Conservation (phyloP, 352 stramenopile species). For the Thalassiosira sp. region DNA sequence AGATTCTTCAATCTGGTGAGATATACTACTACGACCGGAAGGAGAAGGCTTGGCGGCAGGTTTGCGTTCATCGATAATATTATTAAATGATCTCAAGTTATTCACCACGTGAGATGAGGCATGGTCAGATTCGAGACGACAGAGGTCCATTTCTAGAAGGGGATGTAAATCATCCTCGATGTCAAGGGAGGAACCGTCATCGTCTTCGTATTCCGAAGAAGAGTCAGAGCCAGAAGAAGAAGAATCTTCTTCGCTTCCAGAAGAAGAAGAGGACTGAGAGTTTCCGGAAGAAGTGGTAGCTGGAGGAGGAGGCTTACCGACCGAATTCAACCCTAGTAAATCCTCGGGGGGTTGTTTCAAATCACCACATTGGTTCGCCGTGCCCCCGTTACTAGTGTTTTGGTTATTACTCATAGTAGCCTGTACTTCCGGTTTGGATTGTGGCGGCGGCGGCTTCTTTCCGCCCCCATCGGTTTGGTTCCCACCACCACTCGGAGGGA, state of each 20-base stretch:
- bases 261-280: neutral
- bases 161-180: slow-evolving; percentile 7
- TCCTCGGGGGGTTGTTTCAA: slow-evolving; percentile 27
- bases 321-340: neutral
- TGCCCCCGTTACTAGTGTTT: neutral
- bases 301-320: neutral
- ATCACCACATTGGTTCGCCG: neutral
- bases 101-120: slow-evolving; percentile 1
- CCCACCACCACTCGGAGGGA: no score
- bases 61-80: slow-evolving; percentile 24
- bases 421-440: slow-evolving; percentile 3
- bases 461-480: neutral
- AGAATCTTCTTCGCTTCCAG: neutral
- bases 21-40: neutral
- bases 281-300: slow-evolving; percentile 1
- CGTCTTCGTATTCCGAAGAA: no score
- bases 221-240: no score
- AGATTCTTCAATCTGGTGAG: neutral
- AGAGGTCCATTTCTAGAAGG: slow-evolving; percentile 7
- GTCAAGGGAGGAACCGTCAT: no score
- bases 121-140: slow-evolving; percentile 7
- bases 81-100: slow-evolving; percentile 1
- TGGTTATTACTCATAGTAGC: neutral
- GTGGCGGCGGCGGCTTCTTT: slow-evolving; percentile 4
- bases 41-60: slow-evolving; percentile 16